Base-by-base conservation (phyloP, 495 filamentous ascomycete species). In the Echria macrotheca region DNA sequence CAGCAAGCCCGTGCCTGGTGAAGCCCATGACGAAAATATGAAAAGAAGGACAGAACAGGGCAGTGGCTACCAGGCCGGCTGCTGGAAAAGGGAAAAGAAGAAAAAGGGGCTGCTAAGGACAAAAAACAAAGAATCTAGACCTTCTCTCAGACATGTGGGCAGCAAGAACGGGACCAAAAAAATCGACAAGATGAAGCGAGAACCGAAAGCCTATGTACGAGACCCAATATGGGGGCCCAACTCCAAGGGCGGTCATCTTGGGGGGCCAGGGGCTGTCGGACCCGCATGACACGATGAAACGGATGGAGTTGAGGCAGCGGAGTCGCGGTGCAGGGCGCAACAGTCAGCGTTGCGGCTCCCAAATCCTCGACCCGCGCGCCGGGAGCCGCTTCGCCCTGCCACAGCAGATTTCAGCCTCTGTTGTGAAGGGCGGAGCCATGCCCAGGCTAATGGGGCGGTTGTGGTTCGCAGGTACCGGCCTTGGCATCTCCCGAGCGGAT, bases 21-120 rank as follows among this genome's bases (percentile, higher is more conserved):
- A 46, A 36, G 39, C 49, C 54, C 54, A 56, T 56, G 31, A 41
- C 46, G 39, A 44, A 42, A 10, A 42, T n/a, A n/a, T n/a, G n/a
- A n/a, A n/a, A n/a, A n/a, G n/a, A 24, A 31, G 24, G 31, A 12
- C n/a, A 50, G 44, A 36, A 39, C 26, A 49, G 36, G 44, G 40
- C 54, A 56, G 54, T 35, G 54, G 54, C 49, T 52, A 56, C 54
- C 54, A 56, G 54, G 54, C 49, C 54, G 49, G 38, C 45, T 52
- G 49, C 49, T 26, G 25, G 38, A 48, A 32, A 43, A 38, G 8
- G 28, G 28, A 11, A 43, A 35, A 17, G 44, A 31, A 22, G 14
- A 41, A 19, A 9, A 36, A 33, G 17, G 15, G 19, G 14, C 14
- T 14, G 24, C 14, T 19, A 38, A 50, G 29, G 19, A 29, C 18